Evolutionary conservation across 2,329 filamentous ascomycete genomes (phyloP), one percentile per base, ranked within the genome.

Genomic region (Corynespora cassiicola): DNA sequence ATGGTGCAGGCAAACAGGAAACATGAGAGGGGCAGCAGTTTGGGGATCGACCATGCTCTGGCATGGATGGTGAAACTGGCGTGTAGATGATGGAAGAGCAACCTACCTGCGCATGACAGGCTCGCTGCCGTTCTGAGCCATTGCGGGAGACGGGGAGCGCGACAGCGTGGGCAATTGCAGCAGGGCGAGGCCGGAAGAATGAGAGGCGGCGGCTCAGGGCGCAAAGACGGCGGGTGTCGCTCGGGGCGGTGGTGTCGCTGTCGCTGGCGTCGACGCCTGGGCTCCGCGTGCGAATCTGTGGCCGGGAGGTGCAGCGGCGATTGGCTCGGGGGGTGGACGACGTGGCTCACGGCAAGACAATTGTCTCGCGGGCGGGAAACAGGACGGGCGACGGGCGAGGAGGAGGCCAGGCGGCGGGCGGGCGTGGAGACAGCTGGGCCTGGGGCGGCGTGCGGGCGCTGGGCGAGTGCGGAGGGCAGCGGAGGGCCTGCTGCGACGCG

Each of bases 21-120:
- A 24, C 12, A 10, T 23, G 39, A 40, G 26, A 33, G n/a, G 18
- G 25, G 4, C 18, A 23, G 36, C 31, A 24, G 18, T 33, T 14
- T 31, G 16, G 36, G 15, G 39, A 26, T 12, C 17, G 15, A 27
- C 9, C 10, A 29, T 7, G 5, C 29, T 33, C 16, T 17, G 18
- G 27, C 19, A 33, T 14, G 14, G 36, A 16, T 11, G 19, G 33
- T n/a, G 19, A 44, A 39, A 29, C 24, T 32, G 36, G 36, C 22
- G 39, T 34, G n/a, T 31, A 29, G 23, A 36, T 38, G 33, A 39
- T 34, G 34, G 32, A 39, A 42, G 39, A 44, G 41, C 49, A 46
- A 44, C 78, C 55, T 81, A 86, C 84, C 84, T 85, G 75, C 81
- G 77, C 72, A 84, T 84, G 45, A 83, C 80, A 63, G 82, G 81